phyloP scores from a whole-genome alignment of 805 yeast genomes.

The Wickerhamomyces hampshirensis region DNA sequence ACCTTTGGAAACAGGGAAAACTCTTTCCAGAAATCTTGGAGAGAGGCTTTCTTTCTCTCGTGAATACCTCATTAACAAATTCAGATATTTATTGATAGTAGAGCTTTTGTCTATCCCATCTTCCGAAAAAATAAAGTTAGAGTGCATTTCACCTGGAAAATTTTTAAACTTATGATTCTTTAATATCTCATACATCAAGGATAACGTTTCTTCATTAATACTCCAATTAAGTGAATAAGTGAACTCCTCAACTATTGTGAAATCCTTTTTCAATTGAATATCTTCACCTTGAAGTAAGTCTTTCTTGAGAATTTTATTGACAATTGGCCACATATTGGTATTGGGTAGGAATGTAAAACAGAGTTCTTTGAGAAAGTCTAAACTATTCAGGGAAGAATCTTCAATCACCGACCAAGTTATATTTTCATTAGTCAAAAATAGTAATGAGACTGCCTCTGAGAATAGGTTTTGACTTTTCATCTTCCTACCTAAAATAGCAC shows the following conservation, averaged over 20 bases:
- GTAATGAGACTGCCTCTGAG: slow-evolving; percentile 16
- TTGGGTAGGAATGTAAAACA: slow-evolving; percentile 6
- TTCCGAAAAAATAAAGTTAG: slow-evolving; percentile 6
- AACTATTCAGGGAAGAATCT: slow-evolving; percentile 6
- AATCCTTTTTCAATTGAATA: slow-evolving; percentile 8
- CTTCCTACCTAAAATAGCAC: slow-evolving; percentile 6
- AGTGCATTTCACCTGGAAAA: slow-evolving; percentile 12
- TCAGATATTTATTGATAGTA: slow-evolving; percentile 14
- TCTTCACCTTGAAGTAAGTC: background rate
- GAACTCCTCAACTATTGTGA: slow-evolving; percentile 6
- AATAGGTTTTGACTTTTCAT: slow-evolving; percentile 9
- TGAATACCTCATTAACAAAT: slow-evolving; percentile 10
- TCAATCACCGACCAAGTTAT: slow-evolving; percentile 13
- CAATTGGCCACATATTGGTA: slow-evolving; percentile 9
- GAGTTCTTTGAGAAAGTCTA: slow-evolving; percentile 12
- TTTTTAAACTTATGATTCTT: slow-evolving; percentile 18
- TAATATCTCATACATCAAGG: slow-evolving; percentile 17
- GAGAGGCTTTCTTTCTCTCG: slow-evolving; percentile 1
- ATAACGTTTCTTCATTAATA: slow-evolving; percentile 11
- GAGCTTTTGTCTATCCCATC: slow-evolving; percentile 12
- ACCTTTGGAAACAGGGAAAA: slow-evolving; percentile 18
- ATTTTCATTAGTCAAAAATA: slow-evolving; percentile 8
- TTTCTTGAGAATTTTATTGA: slow-evolving; percentile 2
- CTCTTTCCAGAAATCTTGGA: slow-evolving; percentile 18
- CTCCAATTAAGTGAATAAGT: slow-evolving; percentile 9